Evolutionary conservation across 768 basidiomycete species (phyloP), one percentile per base, ranked within the genome.

Genomic region (Clavaria fumosa): DNA sequence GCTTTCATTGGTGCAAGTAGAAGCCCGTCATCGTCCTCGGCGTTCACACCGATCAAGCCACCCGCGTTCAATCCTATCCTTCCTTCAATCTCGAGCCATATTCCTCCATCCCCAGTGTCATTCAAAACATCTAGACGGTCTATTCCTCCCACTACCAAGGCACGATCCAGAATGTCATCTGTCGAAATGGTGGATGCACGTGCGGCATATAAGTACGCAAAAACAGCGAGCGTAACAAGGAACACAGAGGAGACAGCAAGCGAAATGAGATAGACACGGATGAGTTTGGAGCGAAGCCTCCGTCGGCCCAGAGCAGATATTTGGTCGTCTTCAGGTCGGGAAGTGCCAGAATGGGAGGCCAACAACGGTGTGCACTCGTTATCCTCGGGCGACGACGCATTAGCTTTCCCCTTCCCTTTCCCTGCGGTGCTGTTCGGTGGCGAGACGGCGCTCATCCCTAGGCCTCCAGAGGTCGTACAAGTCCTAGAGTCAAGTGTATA

Each of bases 51-150:
- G 10, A 79, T 57, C 14, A 72, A 57, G 6, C 61, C 51, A 2
- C 76, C 78, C 5, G 75, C 79, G 50, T 84, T 72, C n/a, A 85
- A 43, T 0, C 82, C 82, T 11, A 79, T 49, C 34, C 64, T 59
- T 3, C 65, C 75, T 12, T 67, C 56, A 4, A 83, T 58, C 27
- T 58, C 59, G 23, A 84, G 42, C 72, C 73, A 75, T 20, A 83
- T 49, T 3, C 62, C 72, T 6, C 70, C 75, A 4, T 67, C 62
- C 14, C 50, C 47, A 11, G 79, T 76, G 39, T 72, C 60, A 42
- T 75, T 77, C 37, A 78, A 54, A 2, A 84, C 64, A 41, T 77
- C 62, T 30, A 84, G 54, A 18, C 62, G 56, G 46, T 75, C 68
- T 0, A 81, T 80, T 1, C 77, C 77, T 30, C 61, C 53, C 31